These are phyloP conservation scores for Hyphopichia khmerensis DNA, from an alignment of 1,139 yeast genomes.

Conservation along the genomic window DNA sequence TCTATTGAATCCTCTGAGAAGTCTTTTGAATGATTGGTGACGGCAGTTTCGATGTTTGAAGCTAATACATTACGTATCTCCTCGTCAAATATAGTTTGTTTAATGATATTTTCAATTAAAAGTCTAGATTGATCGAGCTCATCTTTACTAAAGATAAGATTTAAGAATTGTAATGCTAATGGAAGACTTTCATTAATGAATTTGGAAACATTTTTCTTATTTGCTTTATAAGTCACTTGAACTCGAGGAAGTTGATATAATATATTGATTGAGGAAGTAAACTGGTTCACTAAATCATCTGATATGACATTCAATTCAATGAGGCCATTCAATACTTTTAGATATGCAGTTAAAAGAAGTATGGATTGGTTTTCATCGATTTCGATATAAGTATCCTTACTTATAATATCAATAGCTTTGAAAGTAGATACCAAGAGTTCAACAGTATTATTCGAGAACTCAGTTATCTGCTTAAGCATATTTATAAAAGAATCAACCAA, in stretches of 20 bases:
- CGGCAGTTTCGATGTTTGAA: constrained; percentile 17
- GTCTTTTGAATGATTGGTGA: constrained; percentile 10
- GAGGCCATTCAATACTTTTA: constrained; percentile 2
- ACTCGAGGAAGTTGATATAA: constrained; percentile 26
- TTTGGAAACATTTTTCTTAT: constrained; percentile 30
- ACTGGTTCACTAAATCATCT: constrained; percentile 7
- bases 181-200: constrained; percentile 20
- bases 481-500: constrained; percentile 22
- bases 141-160: not conserved
- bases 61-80: not conserved
- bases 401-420: constrained; percentile 18
- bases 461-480: constrained; percentile 6
- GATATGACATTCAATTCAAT: not conserved
- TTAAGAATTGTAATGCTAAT: not conserved
- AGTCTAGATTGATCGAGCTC: not conserved
- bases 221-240: constrained; percentile 22
- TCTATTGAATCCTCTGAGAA: constrained; percentile 14
- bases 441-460: not conserved
- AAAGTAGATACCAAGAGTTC: constrained; percentile 5
- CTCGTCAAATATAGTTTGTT: constrained; percentile 1
- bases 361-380: constrained; percentile 31
- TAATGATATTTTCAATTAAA: not conserved
- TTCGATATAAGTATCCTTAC: constrained; percentile 26
- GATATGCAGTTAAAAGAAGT: constrained; percentile 17
- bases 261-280: constrained; percentile 22